Percentiles rank a stretch among this genome's conserved stretches.
Evolutionary conservation across 768 basidiomycete species (phyloP).

Genomic region (Rhodotorula paludigena): DNA sequence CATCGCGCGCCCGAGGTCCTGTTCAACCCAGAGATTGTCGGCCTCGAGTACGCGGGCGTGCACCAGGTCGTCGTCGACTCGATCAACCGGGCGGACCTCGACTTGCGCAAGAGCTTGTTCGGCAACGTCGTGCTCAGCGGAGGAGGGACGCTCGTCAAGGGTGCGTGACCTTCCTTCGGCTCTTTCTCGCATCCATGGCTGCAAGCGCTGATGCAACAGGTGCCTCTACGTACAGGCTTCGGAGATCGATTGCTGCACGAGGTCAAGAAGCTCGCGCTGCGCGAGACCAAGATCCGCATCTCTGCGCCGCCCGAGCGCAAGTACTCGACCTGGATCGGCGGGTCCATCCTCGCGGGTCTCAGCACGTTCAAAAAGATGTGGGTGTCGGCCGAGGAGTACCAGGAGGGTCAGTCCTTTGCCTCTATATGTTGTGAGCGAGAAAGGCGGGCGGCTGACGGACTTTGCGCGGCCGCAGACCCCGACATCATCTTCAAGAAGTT

Average conservation of each 20-base stretch:
- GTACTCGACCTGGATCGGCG: conserved; percentile 72
- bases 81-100: conserved; percentile 90
- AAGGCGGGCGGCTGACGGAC: too few species aligned
- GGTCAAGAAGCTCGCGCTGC: conserved; percentile 89
- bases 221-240: conserved; percentile 59
- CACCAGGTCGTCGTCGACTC: conserved; percentile 99
- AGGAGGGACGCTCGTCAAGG: conserved; percentile 90
- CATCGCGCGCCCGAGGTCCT: conserved; percentile 96
- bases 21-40: conserved; percentile 95
- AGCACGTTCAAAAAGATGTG: conserved; percentile 99
- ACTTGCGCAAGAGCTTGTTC: conserved; percentile 88
- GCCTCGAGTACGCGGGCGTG: conserved; percentile 91
- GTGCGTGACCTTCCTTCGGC: conserved; percentile 52
- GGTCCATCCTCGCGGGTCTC: conserved; percentile 89
- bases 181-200: not conserved
- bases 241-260: conserved; percentile 94
- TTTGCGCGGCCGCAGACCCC: conserved; percentile 15
- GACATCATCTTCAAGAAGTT: conserved; percentile 39
- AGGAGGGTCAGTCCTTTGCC: conserved; percentile 57
- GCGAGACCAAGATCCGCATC: conserved; percentile 98
- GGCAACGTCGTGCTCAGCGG: conserved; percentile 96
- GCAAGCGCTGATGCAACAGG: not conserved
- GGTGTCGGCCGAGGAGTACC: conserved; percentile 98
- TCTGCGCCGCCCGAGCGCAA: conserved; percentile 99
- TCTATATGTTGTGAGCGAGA: not conserved